phyloP scores from a whole-genome alignment of 306 rosid genomes.

The Gillenia trifoliata region DNA sequence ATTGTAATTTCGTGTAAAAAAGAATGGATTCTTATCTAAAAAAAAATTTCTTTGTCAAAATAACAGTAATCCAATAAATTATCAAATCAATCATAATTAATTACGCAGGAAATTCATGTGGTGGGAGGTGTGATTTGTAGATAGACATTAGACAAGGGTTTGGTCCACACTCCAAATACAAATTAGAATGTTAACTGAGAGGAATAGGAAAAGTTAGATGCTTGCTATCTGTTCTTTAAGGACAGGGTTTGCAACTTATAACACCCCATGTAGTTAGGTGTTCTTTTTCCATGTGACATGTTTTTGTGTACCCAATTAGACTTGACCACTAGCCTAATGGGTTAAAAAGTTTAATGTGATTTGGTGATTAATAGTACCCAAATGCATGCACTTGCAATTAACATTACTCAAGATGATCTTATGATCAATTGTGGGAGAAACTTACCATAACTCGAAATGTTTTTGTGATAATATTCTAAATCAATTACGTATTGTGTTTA shows the following conservation, averaged over 20 bases:
- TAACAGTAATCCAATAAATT: neutral
- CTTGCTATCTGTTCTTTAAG: neutral
- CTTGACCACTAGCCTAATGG: neutral
- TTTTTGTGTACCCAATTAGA: constrained; percentile 3
- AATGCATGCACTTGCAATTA: neutral
- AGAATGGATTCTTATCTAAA: too few relatives aligned
- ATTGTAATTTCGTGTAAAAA: neutral
- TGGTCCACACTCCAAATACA: constrained; percentile 13
- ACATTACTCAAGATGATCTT: neutral
- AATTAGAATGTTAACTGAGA: constrained; percentile 3
- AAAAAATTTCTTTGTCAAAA: too few relatives aligned
- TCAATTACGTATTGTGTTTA: too few relatives aligned
- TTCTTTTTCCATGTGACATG: constrained; percentile 19
- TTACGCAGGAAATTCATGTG: neutral
- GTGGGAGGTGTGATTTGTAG: neutral
- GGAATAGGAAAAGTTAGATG: constrained; percentile 1
- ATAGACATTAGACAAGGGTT: neutral
- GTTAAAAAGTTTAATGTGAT: neutral
- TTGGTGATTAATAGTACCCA: neutral
- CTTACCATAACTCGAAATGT: too few relatives aligned
- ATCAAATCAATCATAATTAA: constrained; percentile 11
- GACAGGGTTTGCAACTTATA: neutral
- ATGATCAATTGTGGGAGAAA: too few relatives aligned
- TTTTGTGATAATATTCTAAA: too few relatives aligned
- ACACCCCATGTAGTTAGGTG: constrained; percentile 11